Percentiles rank a stretch among this genome's conserved stretches.
Conservation (phyloP, 345 rosid genomes). For the Mangifera indica region DNA sequence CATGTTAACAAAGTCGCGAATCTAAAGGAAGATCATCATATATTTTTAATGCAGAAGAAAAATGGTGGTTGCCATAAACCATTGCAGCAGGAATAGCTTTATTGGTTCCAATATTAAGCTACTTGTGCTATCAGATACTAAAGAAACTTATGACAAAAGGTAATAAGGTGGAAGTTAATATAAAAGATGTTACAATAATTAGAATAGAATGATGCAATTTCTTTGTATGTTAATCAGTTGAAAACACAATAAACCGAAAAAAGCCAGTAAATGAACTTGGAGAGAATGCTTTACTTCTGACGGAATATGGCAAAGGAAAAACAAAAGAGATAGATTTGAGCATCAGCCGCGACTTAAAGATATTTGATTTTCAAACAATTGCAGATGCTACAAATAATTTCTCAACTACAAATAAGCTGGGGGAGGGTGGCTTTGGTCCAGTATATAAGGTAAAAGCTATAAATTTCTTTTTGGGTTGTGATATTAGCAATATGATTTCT, state of each 20-base stretch:
- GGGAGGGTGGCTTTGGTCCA: conserved; percentile 30
- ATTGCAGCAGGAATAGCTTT: background rate
- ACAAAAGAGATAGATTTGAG: background rate
- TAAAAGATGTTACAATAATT: no score
- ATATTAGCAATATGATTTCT: no score
- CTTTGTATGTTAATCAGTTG: no score
- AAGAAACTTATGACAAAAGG: background rate
- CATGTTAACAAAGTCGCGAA: no score
- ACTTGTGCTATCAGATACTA: background rate
- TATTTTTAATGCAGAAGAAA: background rate
- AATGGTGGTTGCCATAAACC: background rate
- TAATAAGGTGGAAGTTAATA: no score
- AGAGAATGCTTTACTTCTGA: no score
- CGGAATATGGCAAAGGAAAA: background rate
- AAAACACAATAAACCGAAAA: no score
- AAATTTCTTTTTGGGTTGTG: no score
- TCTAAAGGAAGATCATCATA: no score
- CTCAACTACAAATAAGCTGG: conserved; percentile 22
- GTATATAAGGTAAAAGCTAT: conserved; percentile 22
- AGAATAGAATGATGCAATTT: no score
- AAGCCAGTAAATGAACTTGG: no score
- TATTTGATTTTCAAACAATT: conserved; percentile 26
- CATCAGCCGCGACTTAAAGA: conserved; percentile 11
- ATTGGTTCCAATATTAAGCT: background rate
- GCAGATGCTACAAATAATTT: conserved; percentile 22